phyloP scores from a whole-genome alignment of 345 rosid genomes.

The Kernera saxatilis region DNA sequence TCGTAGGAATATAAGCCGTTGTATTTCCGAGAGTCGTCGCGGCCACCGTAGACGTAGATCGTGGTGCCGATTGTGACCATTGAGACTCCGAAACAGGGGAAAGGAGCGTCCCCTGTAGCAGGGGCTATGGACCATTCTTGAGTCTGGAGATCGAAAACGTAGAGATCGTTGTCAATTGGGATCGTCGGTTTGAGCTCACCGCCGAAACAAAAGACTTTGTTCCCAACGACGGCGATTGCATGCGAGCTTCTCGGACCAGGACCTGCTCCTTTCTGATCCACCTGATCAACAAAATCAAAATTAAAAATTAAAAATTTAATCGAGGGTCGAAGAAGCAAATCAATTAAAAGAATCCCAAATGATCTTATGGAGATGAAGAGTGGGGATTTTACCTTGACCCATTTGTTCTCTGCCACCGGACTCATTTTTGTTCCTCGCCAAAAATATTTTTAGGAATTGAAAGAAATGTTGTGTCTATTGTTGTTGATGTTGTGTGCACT shows the following conservation, averaged over 20 bases:
- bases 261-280: conserved; percentile 23
- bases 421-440: conserved; percentile 6
- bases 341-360: background rate
- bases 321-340: background rate
- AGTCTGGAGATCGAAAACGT: conserved; percentile 26
- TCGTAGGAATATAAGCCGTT: conserved; percentile 17
- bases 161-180: conserved; percentile 27
- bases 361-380: no score
- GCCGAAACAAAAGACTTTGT: conserved; percentile 31
- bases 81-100: conserved; percentile 28
- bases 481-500: background rate
- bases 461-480: background rate
- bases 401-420: conserved; percentile 17
- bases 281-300: background rate
- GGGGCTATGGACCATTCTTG: conserved; percentile 27
- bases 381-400: conserved; percentile 16
- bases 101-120: conserved; percentile 24
- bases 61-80: conserved; percentile 29
- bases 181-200: conserved; percentile 35
- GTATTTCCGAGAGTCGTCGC: conserved; percentile 20
- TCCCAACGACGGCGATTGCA: conserved; percentile 24
- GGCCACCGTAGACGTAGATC: conserved; percentile 32
- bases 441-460: background rate
- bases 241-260: conserved; percentile 36
- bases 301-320: background rate